Percentiles rank a stretch among this genome's conserved stretches.
These are phyloP conservation scores for Apophysomyces elegans DNA, from an alignment of 371 early-diverging fungal genomes.

Conservation along the genomic window DNA sequence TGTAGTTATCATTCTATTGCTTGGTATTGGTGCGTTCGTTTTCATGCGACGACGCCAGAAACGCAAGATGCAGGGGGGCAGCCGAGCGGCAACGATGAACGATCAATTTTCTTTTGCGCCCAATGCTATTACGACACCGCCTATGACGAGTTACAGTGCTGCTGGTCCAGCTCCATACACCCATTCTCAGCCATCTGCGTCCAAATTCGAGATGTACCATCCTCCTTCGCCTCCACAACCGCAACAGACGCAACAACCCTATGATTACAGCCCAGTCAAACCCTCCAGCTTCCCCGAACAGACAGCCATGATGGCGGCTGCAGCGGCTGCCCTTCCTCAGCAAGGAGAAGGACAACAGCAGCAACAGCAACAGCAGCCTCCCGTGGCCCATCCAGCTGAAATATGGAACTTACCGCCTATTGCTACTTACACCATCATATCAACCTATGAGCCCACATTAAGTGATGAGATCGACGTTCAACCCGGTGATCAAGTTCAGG, in stretches of 20 bases:
- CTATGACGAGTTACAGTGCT: slow-evolving; percentile 7
- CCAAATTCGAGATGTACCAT: not conserved
- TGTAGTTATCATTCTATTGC: slow-evolving; percentile 19
- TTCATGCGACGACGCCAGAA: slow-evolving; percentile 22
- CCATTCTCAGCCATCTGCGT: not conserved
- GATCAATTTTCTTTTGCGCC: not conserved
- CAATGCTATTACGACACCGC: slow-evolving; percentile 13
- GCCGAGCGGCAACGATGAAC: slow-evolving; percentile 11
- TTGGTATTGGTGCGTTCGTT: slow-evolving; percentile 24
- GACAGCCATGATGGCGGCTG: not conserved
- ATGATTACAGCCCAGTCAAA: no score
- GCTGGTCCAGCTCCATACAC: slow-evolving; percentile 13
- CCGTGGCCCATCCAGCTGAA: slow-evolving; percentile 3
- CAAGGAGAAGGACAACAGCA: not conserved
- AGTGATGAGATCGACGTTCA: slow-evolving; percentile 33
- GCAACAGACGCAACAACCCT: no score
- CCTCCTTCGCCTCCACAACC: no score
- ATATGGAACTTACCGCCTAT: slow-evolving; percentile 24
- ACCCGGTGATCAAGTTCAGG: slow-evolving; percentile 32
- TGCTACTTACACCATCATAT: slow-evolving; percentile 46
- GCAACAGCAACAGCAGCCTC: slow-evolving; percentile 7
- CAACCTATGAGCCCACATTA: slow-evolving; percentile 41
- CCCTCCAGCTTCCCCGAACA: not conserved
- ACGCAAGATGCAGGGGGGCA: slow-evolving; percentile 2
- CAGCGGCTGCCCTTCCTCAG: not conserved